Base-by-base conservation (phyloP, 2,329 filamentous ascomycete genomes). In the Alternaria sp. region DNA sequence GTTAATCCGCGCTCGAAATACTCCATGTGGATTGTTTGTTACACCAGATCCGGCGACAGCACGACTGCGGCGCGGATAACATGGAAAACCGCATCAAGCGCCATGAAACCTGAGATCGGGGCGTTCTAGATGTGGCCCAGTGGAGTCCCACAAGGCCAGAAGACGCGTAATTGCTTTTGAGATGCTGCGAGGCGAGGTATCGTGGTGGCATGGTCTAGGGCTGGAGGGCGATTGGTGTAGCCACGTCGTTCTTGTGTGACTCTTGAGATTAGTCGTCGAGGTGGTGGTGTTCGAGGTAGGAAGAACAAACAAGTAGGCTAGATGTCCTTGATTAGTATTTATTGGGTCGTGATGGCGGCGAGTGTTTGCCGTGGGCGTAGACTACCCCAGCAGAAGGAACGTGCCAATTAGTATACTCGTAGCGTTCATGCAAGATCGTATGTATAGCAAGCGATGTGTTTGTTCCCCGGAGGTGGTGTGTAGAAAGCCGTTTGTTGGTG, bases 101-200 rank as follows among this genome's bases (percentile, higher is more conserved):
- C 43, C 15, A 45, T 54, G 59, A 61, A 63, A 67, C 50, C 56
- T 23, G 36, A 57, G 54, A 50, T 26, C 40, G 44, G 64, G 61
- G 56, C 59, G 28, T 50, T 36, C 17, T 25, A 30, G 55, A 36
- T 44, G 44, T 54, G 28, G 15, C 44, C 44, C 28, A 32, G 66
- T 49, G 59, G 59, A 65, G 54, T 51, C 54, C 19, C 46, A 55
- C 40, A 57, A 28, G 50, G 55, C 19, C 50, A 47, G 19, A 59
- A 25, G 57, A 46, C 21, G 49, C 40, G 30, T 19, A 50, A 46
- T 59, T 52, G 32, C 57, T 59, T 59, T 59, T 59, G 47, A 25
- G 36, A 45, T 45, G 15, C n/a, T 17, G 47, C 45, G 49, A 54
- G 30, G 25, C 47, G 49, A 54, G 57, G 43, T 28, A 32, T 51